phyloP scores from a whole-genome alignment of 345 rosid genomes.

The Syzygium grande region DNA sequence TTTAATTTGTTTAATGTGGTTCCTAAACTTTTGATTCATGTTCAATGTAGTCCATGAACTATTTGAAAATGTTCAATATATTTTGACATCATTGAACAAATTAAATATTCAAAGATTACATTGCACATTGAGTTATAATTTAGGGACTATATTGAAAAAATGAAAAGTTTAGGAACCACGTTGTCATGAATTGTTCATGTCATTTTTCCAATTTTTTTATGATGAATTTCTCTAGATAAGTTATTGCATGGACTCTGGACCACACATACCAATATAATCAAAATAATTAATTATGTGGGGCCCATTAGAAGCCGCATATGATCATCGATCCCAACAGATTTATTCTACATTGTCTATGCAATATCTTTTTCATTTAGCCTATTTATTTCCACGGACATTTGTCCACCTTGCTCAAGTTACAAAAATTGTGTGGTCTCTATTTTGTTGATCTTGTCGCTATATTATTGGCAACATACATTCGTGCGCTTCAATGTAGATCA shows the following conservation, averaged over 20 bases:
- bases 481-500: not conserved
- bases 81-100: no score
- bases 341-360: not conserved
- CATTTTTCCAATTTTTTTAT: no score
- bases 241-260: not conserved
- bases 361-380: not conserved
- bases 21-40: no score
- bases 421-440: not conserved
- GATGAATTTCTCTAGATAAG: not conserved
- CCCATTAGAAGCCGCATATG: not conserved
- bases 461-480: not conserved
- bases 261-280: not conserved
- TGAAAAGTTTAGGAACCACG: no score
- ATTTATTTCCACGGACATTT: not conserved
- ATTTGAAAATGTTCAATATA: no score
- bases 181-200: no score
- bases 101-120: no score
- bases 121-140: no score
- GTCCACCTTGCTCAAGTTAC: not conserved
- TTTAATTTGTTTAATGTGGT: no score
- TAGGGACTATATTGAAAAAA: no score
- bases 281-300: not conserved
- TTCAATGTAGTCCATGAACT: no score
- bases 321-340: not conserved
- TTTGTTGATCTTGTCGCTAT: not conserved